phyloP scores from a whole-genome alignment of 352 stramenopile species.

The Phytophthora vignae region DNA sequence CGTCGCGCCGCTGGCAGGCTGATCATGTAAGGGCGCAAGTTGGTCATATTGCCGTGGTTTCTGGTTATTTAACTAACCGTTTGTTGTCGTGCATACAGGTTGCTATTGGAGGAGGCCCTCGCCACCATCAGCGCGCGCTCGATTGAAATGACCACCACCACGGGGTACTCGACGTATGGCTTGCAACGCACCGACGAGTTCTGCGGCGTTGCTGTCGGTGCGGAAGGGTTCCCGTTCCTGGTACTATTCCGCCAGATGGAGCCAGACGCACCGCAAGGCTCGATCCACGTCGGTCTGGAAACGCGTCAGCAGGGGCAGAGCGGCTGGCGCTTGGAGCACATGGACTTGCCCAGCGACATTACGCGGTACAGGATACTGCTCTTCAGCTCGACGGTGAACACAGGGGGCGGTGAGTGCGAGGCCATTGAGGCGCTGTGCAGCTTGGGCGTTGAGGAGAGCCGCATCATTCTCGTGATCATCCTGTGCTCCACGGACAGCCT shows the following conservation, averaged over 20 bases:
- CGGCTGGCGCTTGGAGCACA: slow-evolving; percentile 25
- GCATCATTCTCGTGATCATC: slow-evolving; percentile 49
- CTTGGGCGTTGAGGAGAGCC: slow-evolving; percentile 28
- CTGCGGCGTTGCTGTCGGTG: slow-evolving; percentile 51
- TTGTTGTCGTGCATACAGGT: slow-evolving; percentile 18
- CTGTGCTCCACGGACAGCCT: slow-evolving; percentile 42
- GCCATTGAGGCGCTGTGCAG: slow-evolving; percentile 40
- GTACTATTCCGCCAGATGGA: slow-evolving; percentile 60
- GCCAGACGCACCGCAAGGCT: slow-evolving; percentile 39
- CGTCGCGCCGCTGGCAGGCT: slow-evolving; percentile 46
- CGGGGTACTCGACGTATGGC: slow-evolving; percentile 34
- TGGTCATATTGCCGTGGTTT: no score
- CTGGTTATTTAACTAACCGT: no score
- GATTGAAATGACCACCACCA: slow-evolving; percentile 39
- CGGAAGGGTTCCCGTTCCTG: slow-evolving; percentile 50
- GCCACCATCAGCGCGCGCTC: slow-evolving; percentile 28
- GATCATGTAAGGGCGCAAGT: slow-evolving; percentile 43
- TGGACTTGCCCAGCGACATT: slow-evolving; percentile 45
- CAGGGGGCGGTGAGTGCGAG: slow-evolving; percentile 35
- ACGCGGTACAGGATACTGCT: slow-evolving; percentile 39
- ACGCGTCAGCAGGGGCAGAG: slow-evolving; percentile 11
- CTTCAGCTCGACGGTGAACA: slow-evolving; percentile 41
- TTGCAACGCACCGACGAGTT: slow-evolving; percentile 28
- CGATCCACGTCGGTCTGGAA: slow-evolving; percentile 31
- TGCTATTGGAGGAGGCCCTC: slow-evolving; percentile 66